Evolutionary conservation across 331 rosid species (phyloP).

Genomic region (Pyracantha coccinea): DNA sequence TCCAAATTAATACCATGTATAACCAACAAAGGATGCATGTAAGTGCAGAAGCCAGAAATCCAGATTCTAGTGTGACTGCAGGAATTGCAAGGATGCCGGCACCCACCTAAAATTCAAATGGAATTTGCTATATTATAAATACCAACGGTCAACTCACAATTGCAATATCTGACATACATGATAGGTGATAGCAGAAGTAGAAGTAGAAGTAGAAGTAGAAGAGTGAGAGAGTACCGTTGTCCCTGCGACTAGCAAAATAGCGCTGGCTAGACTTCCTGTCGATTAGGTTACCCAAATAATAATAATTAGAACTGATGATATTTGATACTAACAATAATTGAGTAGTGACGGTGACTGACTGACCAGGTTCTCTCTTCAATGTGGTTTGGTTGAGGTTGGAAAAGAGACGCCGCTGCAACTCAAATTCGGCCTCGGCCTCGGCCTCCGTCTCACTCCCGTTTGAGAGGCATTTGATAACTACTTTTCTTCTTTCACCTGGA

Average conservation of each 20-base stretch:
- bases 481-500: neutral
- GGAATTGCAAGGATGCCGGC: constrained; percentile 88
- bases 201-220: neutral
- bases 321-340: neutral
- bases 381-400: constrained; percentile 71
- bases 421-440: constrained; percentile 11
- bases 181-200: too few relatives aligned
- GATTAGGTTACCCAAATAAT: neutral
- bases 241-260: constrained; percentile 64
- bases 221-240: constrained; percentile 39
- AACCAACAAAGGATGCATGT: constrained; percentile 58
- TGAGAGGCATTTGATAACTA: constrained; percentile 6
- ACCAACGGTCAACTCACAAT: neutral
- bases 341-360: neutral
- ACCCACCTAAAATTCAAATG: constrained; percentile 38
- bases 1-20: constrained; percentile 43
- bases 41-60: constrained; percentile 63
- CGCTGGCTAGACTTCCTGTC: constrained; percentile 63
- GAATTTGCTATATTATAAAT: neutral
- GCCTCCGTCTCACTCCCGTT: neutral
- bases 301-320: neutral
- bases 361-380: constrained; percentile 71
- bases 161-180: neutral
- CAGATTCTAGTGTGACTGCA: constrained; percentile 74
- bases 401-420: constrained; percentile 45